phyloP scores from a whole-genome alignment of 2,329 filamentous ascomycete species.

The Diaporthe sp. region DNA sequence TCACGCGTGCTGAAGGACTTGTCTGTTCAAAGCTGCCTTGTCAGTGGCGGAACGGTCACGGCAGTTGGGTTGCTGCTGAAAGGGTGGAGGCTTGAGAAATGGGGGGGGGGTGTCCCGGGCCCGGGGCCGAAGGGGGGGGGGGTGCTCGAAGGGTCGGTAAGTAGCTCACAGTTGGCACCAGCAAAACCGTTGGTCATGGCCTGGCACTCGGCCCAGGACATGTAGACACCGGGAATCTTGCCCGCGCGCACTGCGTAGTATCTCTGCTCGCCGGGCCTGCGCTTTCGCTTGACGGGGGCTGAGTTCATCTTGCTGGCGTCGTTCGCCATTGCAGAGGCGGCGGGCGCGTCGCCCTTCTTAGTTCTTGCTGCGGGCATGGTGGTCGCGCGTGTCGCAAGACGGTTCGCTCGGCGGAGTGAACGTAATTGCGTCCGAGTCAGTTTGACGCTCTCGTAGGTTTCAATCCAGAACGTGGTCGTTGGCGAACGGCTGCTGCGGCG shows the following conservation, averaged over 20 bases:
- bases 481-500: background rate
- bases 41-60: background rate
- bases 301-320: slow-evolving; percentile 27
- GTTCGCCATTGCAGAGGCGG: slow-evolving; percentile 5
- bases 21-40: slow-evolving; percentile 63
- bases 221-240: slow-evolving; percentile 72
- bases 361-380: slow-evolving; percentile 37
- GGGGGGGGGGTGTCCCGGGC: too few species aligned
- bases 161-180: slow-evolving; percentile 76
- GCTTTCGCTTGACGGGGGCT: slow-evolving; percentile 59
- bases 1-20: slow-evolving; percentile 82
- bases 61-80: background rate
- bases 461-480: slow-evolving; percentile 29
- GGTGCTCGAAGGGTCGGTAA: background rate
- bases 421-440: slow-evolving; percentile 8
- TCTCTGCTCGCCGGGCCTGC: slow-evolving; percentile 61
- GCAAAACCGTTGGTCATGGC: slow-evolving; percentile 71
- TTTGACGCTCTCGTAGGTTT: slow-evolving; percentile 13
- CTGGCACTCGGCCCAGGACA: slow-evolving; percentile 72
- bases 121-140: background rate
- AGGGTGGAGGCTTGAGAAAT: background rate
- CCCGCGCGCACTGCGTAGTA: slow-evolving; percentile 75
- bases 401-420: slow-evolving; percentile 15
- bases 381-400: slow-evolving; percentile 32
- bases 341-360: slow-evolving; percentile 28